A percentile compares a stretch with the other conserved stretches of the same genome.
These are phyloP conservation scores for Cymbopogon citratus DNA, from an alignment of 176 grass and related monocot species.

Conservation along the genomic window DNA sequence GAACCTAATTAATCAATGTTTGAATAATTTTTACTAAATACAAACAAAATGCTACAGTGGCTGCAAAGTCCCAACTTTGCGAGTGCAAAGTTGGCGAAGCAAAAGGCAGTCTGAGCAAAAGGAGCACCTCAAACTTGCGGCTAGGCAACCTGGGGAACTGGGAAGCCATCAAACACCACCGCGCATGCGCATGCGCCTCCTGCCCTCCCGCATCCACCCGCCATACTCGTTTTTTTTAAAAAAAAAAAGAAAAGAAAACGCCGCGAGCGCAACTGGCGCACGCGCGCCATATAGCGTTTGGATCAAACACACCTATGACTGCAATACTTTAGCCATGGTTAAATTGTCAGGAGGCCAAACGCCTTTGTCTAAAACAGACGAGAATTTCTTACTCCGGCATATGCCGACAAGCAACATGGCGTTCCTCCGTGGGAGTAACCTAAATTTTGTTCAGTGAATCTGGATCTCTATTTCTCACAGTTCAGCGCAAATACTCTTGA, in stretches of 20 bases:
- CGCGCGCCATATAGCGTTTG: too few relatives aligned
- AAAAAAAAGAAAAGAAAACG: too few relatives aligned
- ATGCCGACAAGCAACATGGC: background rate
- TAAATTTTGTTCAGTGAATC: background rate
- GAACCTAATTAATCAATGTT: too few relatives aligned
- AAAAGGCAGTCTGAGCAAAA: background rate
- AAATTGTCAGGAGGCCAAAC: background rate
- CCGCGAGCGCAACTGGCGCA: too few relatives aligned
- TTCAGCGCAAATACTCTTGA: constrained; percentile 12
- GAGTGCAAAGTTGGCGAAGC: too few relatives aligned
- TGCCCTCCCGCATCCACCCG: too few relatives aligned
- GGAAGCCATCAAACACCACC: too few relatives aligned
- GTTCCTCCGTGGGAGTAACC: background rate
- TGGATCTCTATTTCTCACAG: background rate
- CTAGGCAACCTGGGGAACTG: background rate
- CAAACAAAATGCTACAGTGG: too few relatives aligned
- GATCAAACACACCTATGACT: background rate
- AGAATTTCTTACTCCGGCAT: background rate
- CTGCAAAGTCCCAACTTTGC: too few relatives aligned
- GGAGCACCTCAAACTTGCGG: background rate
- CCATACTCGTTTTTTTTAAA: too few relatives aligned
- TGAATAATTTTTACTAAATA: too few relatives aligned
- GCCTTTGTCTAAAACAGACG: background rate
- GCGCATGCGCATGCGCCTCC: too few relatives aligned
- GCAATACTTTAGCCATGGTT: background rate